Evolutionary conservation across 1,139 yeast genomes (phyloP).

Genomic region (Candida gigantensis): DNA sequence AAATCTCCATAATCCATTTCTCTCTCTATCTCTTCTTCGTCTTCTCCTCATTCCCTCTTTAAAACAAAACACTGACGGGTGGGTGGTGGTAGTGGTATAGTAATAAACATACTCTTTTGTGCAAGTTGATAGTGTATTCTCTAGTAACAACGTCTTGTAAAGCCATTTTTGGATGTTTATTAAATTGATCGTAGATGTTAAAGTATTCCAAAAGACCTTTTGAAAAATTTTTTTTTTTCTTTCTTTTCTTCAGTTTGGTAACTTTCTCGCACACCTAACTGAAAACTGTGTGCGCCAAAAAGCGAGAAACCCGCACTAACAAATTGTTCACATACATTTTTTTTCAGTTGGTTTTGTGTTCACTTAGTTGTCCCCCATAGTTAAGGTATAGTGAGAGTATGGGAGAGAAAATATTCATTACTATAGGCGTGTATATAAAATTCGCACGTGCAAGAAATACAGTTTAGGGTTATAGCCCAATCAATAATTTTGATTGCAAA

Average conservation of each 20-base stretch:
- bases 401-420: neutral
- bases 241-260: slow-evolving; percentile 1
- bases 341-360: no score
- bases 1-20: no score
- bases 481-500: neutral
- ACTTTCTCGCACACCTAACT: no score
- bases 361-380: no score
- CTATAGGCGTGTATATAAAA: slow-evolving; percentile 1
- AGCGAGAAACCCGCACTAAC: neutral
- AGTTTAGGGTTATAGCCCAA: slow-evolving; percentile 14
- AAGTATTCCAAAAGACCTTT: neutral
- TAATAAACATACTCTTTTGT: slow-evolving; percentile 86
- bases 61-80: no score
- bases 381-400: neutral
- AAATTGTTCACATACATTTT: no score
- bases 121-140: slow-evolving; percentile 99
- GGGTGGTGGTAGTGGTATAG: no score
- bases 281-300: neutral
- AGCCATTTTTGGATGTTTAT: slow-evolving; percentile 65
- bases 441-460: slow-evolving; percentile 1
- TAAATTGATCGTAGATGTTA: slow-evolving; percentile 4
- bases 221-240: slow-evolving; percentile 8
- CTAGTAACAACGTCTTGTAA: slow-evolving; percentile 99
- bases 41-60: no score
- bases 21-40: no score